Evolutionary conservation across 805 yeast genomes (phyloP), one percentile per base, ranked within the genome.

Genomic region (Candida oleophila): DNA sequence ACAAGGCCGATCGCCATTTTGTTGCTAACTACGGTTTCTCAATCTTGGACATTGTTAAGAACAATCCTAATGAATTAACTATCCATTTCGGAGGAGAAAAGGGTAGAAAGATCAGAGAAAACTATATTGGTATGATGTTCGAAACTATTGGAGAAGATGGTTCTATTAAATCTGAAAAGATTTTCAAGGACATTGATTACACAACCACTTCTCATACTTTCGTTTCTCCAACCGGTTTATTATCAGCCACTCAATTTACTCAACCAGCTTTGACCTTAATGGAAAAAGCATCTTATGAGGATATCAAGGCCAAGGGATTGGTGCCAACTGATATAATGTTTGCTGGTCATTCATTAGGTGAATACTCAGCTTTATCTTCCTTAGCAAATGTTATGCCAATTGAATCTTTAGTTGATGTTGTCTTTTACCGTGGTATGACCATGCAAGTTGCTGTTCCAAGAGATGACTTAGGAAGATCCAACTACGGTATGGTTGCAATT

Each of bases 381-480:
- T 78, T 94, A 61, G 99, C 97, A 45, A 96, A 94, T 66, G 97
- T 95, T 49, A 92, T 94, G 98, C 96, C 98, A 42, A 90, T 94
- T 59, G 99, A 94, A 75, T 87, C 96, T 4, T 78, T 92, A 57
- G 97, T 92, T 52, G 98, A 92, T 69, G 96, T 92, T 68, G 98
- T 92, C 45, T 94, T 94, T 81, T 95, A 94, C 81, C 86, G 99
- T 78, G 99, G 99, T 81, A 94, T 94, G 98, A 95, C 99, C 42
- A 94, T 94, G 99, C 99, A 94, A 77, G 99, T 94, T 55, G 99
- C 99, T 41, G 99, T 94, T 55, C 98, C 98, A 66, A 87, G 99
- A 76, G 99, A 94, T 71, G 81, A 83, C 46, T 66, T 72, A 43
- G 99, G 99, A 42, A 87, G 98, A 74, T 94, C 99, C 49, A 94